Percentiles rank a stretch among this genome's conserved stretches.
phyloP scores from a whole-genome alignment of 192 early-diverging fungal genomes.

The Linnemannia hyalina region DNA sequence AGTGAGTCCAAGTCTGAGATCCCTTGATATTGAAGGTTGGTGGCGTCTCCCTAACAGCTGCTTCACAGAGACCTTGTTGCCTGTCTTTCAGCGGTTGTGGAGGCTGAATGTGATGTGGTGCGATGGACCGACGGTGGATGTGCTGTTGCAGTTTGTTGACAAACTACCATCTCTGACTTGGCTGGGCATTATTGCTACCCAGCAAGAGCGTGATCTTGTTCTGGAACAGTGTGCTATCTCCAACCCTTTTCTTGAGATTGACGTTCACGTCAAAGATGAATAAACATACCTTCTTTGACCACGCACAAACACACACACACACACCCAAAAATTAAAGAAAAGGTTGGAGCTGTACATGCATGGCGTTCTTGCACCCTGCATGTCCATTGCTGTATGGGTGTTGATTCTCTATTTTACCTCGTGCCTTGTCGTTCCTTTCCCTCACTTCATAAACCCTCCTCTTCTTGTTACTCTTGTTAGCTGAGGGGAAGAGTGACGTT shows the following conservation, averaged over 20 bases:
- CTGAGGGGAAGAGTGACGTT: too few species aligned
- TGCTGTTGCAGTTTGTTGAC: background rate
- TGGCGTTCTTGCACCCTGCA: too few species aligned
- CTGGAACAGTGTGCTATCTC: background rate
- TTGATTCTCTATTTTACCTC: too few species aligned
- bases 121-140: background rate
- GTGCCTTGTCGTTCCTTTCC: too few species aligned
- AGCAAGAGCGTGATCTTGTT: background rate
- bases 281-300: background rate
- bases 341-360: too few species aligned
- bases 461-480: too few species aligned
- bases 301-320: too few species aligned
- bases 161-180: slow-evolving; percentile 1
- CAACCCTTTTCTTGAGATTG: background rate
- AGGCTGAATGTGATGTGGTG: slow-evolving; percentile 29
- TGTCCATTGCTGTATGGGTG: too few species aligned
- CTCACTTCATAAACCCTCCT: too few species aligned
- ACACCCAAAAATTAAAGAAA: too few species aligned
- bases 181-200: slow-evolving; percentile 13
- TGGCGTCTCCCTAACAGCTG: background rate
- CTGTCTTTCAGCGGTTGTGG: slow-evolving; percentile 5
- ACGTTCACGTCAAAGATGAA: background rate
- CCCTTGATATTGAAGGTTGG: slow-evolving; percentile 10
- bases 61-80: background rate
- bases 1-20: background rate